phyloP scores from a whole-genome alignment of 768 basidiomycete species.

The Phylloporus arenicola region DNA sequence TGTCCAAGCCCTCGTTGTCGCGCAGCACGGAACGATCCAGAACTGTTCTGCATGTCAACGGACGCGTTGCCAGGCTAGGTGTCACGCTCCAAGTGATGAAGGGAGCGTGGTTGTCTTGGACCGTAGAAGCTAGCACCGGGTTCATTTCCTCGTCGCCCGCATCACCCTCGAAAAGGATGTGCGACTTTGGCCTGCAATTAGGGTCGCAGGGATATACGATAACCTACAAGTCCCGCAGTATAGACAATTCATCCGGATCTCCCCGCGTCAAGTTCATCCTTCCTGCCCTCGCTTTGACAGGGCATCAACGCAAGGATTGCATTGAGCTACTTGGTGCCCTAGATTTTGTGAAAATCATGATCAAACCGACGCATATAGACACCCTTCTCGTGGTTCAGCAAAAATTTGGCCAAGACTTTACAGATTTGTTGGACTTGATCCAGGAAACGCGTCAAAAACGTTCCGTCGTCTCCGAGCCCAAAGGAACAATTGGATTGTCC shows the following conservation, averaged over 20 bases:
- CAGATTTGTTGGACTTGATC: conserved; percentile 66
- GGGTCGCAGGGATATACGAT: conserved; percentile 58
- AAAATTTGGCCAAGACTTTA: conserved; percentile 86
- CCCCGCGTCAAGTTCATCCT: conserved; percentile 59
- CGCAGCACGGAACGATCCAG: conserved; percentile 7
- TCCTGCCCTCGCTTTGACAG: conserved; percentile 61
- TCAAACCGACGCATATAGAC: conserved; percentile 83
- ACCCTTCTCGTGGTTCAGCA: conserved; percentile 78
- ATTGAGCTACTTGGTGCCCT: conserved; percentile 56
- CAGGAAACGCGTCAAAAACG: conserved; percentile 48
- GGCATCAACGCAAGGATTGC: conserved; percentile 42
- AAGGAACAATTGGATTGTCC: conserved; percentile 11
- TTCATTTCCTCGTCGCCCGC: conserved; percentile 41
- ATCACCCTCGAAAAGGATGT: conserved; percentile 28
- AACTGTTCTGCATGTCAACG: conserved; percentile 45
- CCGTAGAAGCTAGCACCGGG: conserved; percentile 44
- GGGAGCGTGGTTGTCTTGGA: conserved; percentile 83
- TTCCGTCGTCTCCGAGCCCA: conserved; percentile 7
- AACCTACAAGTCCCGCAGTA: conserved; percentile 39
- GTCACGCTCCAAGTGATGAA: conserved; percentile 80
- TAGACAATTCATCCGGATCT: conserved; percentile 32
- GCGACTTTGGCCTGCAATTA: conserved; percentile 61
- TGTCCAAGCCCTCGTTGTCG: conserved; percentile 26
- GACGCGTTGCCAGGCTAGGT: conserved; percentile 44
- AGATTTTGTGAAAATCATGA: conserved; percentile 63